phyloP scores from a whole-genome alignment of 2,329 filamentous ascomycete genomes.

The Peltaster fructicola region DNA sequence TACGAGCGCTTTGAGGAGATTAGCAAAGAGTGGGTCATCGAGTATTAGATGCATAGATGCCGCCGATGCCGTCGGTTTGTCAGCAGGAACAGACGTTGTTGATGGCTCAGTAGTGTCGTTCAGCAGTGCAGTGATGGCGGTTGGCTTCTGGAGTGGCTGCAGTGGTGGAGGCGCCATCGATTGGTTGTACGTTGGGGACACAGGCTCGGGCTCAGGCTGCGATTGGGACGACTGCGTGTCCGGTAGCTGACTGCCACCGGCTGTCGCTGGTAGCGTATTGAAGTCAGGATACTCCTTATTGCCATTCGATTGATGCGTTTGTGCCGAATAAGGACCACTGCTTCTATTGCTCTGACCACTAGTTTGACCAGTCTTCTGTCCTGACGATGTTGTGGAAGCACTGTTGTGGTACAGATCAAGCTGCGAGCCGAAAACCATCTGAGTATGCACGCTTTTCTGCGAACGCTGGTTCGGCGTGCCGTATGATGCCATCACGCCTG shows the following conservation, averaged over 20 bases:
- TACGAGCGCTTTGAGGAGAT: constrained; percentile 46
- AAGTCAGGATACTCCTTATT: constrained; percentile 37
- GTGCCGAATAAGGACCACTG: constrained; percentile 41
- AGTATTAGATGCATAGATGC: constrained; percentile 20
- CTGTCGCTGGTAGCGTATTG: constrained; percentile 28
- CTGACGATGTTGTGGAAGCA: constrained; percentile 68
- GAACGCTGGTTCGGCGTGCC: constrained; percentile 32
- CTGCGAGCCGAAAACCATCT: constrained; percentile 40
- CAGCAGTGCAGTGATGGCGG: constrained; percentile 24
- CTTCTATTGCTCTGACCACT: constrained; percentile 33
- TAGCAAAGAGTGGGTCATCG: constrained; percentile 33
- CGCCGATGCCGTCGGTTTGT: constrained; percentile 2
- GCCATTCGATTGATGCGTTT: constrained; percentile 59
- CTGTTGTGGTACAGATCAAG: constrained; percentile 57
- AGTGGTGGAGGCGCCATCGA: constrained; percentile 18
- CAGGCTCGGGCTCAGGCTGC: constrained; percentile 21
- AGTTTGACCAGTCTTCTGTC: constrained; percentile 63
- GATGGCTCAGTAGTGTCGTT: constrained; percentile 15
- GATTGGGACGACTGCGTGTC: constrained; percentile 40
- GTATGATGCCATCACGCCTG: too few species aligned
- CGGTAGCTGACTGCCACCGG: constrained; percentile 41
- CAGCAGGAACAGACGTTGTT: constrained; percentile 8
- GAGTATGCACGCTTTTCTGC: constrained; percentile 44
- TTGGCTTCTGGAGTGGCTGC: constrained; percentile 5
- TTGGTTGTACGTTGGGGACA: constrained; percentile 19